Evolutionary conservation across 2,329 filamentous ascomycete species (phyloP).

Genomic region (Arthrobotrys iridis): DNA sequence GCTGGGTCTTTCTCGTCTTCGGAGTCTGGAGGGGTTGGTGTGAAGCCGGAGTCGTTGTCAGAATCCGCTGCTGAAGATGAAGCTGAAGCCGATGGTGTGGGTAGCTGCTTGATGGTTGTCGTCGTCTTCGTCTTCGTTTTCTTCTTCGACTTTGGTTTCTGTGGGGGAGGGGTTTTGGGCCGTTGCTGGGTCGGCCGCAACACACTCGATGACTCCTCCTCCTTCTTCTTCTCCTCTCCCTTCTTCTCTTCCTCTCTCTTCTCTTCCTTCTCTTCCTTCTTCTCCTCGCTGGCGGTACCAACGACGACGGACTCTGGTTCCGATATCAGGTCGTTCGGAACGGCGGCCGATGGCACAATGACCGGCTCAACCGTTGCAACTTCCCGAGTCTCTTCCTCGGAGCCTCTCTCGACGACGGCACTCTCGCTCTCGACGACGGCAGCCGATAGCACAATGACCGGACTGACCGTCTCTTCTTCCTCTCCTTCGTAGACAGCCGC

Average conservation of each 20-base stretch:
- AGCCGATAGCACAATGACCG: neutral
- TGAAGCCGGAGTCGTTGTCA: conserved; percentile 7
- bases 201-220: neutral
- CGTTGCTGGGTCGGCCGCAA: neutral
- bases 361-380: neutral
- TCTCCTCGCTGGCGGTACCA: neutral
- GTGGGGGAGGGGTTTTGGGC: no score
- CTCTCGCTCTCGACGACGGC: neutral
- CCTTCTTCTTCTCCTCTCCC: neutral
- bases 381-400: neutral
- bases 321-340: no score
- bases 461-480: neutral
- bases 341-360: neutral
- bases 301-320: no score
- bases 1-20: neutral
- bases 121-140: no score
- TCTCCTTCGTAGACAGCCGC: neutral
- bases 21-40: neutral
- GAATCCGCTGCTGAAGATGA: neutral
- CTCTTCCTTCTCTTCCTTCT: neutral
- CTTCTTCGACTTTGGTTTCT: no score
- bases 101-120: neutral
- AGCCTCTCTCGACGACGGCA: neutral
- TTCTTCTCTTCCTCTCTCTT: neutral
- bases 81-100: neutral